These are phyloP conservation scores for Jatropha multifida DNA, from an alignment of 441 rosid genomes.

Conservation along the genomic window DNA sequence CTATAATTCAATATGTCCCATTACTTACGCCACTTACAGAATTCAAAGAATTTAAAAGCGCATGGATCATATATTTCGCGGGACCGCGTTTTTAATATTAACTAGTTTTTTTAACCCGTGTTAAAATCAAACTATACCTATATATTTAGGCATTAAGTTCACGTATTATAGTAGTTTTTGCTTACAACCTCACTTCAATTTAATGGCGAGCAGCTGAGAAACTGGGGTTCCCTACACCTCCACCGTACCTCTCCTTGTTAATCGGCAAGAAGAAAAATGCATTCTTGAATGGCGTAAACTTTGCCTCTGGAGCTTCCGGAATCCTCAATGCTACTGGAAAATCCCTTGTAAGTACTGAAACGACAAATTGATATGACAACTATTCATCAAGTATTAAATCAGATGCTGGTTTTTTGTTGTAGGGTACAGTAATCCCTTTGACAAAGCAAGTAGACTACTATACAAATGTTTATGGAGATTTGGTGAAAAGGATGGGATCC, in stretches of 20 bases:
- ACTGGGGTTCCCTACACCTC: slow-evolving; percentile 25
- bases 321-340: slow-evolving; percentile 52
- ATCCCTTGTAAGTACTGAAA: slow-evolving; percentile 37
- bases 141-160: too few species aligned
- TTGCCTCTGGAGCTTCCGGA: slow-evolving; percentile 81
- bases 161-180: too few species aligned
- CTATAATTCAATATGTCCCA: too few species aligned
- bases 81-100: too few species aligned
- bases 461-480: slow-evolving; percentile 24
- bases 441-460: slow-evolving; percentile 53
- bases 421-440: slow-evolving; percentile 54
- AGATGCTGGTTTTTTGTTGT: background rate
- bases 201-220: slow-evolving; percentile 57
- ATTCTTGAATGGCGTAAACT: slow-evolving; percentile 53
- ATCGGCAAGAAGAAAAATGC: slow-evolving; percentile 18
- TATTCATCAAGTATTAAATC: background rate
- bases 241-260: slow-evolving; percentile 42
- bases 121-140: too few species aligned
- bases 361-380: background rate
- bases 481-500: slow-evolving; percentile 39
- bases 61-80: too few species aligned
- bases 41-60: too few species aligned
- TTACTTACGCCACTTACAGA: too few species aligned
- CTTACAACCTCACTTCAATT: background rate
- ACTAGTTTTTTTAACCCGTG: too few species aligned